Base-by-base conservation (phyloP, 1,284 basidiomycete species). In the Cerrena zonata region DNA sequence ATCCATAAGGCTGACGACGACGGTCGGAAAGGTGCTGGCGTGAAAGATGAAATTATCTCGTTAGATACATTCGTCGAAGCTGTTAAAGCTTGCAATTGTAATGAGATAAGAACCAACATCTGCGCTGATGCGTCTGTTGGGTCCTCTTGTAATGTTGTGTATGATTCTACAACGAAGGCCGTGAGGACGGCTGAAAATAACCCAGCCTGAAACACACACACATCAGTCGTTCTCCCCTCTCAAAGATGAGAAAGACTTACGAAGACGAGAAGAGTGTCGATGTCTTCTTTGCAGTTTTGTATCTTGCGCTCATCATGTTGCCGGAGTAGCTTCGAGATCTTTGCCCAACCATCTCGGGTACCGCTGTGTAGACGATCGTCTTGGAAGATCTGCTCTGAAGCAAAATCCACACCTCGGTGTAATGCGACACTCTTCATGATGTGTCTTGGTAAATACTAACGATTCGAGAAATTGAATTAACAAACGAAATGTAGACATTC, bases 161-260 rank as follows among this genome's bases (percentile, higher is more conserved):
- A 41, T 11, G 48, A 45, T 41, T 22, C 39, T 41, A 18, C 18
- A 22, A 41, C 21, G 52, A 47, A 53, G 24, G 37, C 45, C 12
- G 52, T 53, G 4, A 53, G 39, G 26, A 53, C 45, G 18, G 44
- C 52, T 15, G 52, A 50, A 21, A 53, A 50, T 18, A 53, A 34
- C 18, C 52, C 49, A 26, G 52, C 37, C 52, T 53, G 24, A 10
- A 10, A 10, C 48, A 19, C 10, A 25, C 26, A 23, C 5, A 45
- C 24, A 23, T 45, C 18, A 41, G 15, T 10, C 13, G 40, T 11
- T 21, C 10, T 12, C 40, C n/a, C n/a, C n/a, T n/a, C n/a, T n/a
- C 7, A 34, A 34, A 45, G 24, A 11, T 15, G 43, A 10, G 24
- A 26, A 42, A 19, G 15, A 52, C 50, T 52, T 39, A 52, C 50